Percentiles rank a stretch among this genome's conserved stretches.
phyloP scores from a whole-genome alignment of 176 grass and related monocot genomes.

The Triticum urartu region DNA sequence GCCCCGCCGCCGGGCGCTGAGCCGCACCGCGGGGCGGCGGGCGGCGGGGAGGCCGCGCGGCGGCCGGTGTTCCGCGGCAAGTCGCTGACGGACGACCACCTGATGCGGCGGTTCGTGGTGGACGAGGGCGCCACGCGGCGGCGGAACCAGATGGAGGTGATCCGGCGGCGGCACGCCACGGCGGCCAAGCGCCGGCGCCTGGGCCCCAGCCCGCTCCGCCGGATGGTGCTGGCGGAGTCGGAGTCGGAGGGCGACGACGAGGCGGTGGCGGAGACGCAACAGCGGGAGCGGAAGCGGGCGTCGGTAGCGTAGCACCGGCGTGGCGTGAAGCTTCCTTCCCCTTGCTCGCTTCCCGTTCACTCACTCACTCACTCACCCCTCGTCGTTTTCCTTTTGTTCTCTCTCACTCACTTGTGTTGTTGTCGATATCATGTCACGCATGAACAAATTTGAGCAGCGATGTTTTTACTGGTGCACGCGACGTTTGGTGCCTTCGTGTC shows the following conservation, averaged over 20 bases:
- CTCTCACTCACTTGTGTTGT: background rate
- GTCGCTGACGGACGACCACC: conserved; percentile 79
- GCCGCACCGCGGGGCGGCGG: background rate
- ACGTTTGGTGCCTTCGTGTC: background rate
- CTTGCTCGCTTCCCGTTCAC: conserved; percentile 1
- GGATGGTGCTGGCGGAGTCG: conserved; percentile 65
- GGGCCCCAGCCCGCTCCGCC: conserved; percentile 71
- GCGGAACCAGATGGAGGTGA: conserved; percentile 88
- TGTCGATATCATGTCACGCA: conserved; percentile 20
- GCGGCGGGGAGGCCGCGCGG: background rate
- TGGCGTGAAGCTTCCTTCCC: background rate
- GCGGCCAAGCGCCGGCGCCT: conserved; percentile 69
- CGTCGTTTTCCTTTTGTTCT: background rate
- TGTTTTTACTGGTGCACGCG: background rate
- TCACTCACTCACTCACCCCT: background rate
- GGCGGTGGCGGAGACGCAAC: background rate
- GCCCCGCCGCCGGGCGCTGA: conserved; percentile 30
- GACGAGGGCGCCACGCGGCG: conserved; percentile 86
- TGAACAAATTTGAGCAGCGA: conserved; percentile 20
- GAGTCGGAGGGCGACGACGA: conserved; percentile 32
- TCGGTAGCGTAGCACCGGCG: background rate
- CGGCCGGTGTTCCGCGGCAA: conserved; percentile 86
- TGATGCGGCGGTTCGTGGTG: conserved; percentile 91
- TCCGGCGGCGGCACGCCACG: conserved; percentile 67
- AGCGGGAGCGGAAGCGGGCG: background rate